Conservation (phyloP, 306 rosid species). For the Biancaea sappan region DNA sequence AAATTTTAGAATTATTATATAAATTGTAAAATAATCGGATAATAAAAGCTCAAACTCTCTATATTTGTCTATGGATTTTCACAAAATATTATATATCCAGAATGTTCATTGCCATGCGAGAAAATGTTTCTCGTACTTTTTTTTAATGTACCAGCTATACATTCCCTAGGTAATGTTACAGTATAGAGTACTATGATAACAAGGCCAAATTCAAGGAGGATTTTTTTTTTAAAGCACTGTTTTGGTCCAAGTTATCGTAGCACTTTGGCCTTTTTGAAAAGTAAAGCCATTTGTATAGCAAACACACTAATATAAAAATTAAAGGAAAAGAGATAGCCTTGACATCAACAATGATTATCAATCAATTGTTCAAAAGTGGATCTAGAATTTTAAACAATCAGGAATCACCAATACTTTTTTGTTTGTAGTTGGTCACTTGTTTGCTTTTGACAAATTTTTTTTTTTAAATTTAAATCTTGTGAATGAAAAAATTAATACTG, state of each 20-base stretch:
- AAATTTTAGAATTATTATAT: no score
- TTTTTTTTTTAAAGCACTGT: constrained; percentile 14
- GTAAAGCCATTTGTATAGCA: constrained; percentile 27
- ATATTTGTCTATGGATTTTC: no score
- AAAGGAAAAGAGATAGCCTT: background rate
- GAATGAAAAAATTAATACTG: no score
- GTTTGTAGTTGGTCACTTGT: no score
- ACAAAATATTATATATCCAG: no score
- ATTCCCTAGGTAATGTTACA: background rate
- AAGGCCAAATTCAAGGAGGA: constrained; percentile 1
- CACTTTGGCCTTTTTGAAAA: constrained; percentile 38
- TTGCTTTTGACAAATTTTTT: no score
- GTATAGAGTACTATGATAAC: background rate
- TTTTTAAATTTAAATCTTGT: no score
- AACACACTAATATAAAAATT: background rate
- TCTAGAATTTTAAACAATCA: constrained; percentile 16
- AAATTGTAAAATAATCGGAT: no score
- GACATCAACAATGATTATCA: background rate
- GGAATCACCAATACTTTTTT: background rate
- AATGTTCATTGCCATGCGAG: no score
- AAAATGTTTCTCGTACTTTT: background rate
- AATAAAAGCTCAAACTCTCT: no score
- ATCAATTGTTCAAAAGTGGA: background rate
- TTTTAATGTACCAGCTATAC: background rate
- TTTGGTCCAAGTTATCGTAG: constrained; percentile 26